phyloP scores from a whole-genome alignment of 2,329 filamentous ascomycete genomes.

The Xylaria sp. region DNA sequence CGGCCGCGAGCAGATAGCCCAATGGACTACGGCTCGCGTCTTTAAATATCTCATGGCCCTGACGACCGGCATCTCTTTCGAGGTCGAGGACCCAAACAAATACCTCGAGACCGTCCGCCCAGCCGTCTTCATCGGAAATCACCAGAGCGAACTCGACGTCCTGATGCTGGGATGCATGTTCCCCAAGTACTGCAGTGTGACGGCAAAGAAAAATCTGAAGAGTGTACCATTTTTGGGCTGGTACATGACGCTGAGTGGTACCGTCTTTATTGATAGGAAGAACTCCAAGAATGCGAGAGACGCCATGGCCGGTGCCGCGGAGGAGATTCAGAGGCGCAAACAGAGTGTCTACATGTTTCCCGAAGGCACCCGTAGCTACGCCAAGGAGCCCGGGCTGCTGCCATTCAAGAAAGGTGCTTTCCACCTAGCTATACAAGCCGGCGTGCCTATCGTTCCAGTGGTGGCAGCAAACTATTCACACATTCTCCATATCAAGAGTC shows the following conservation, averaged over 20 bases:
- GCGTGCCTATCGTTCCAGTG: conserved; percentile 90
- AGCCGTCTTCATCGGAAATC: conserved; percentile 92
- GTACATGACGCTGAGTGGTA: conserved; percentile 91
- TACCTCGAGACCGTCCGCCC: conserved; percentile 75
- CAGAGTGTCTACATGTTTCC: conserved; percentile 89
- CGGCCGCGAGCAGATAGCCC: conserved; percentile 79
- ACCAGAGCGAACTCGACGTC: conserved; percentile 96
- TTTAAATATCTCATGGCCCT: conserved; percentile 84
- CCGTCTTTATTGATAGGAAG: conserved; percentile 93
- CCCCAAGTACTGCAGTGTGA: conserved; percentile 90
- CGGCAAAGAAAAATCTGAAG: conserved; percentile 87
- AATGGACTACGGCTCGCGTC: conserved; percentile 83
- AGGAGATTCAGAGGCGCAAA: conserved; percentile 76
- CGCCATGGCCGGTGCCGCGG: conserved; percentile 85
- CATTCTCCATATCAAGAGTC: conserved; percentile 71
- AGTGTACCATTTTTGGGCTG: conserved; percentile 87
- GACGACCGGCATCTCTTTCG: conserved; percentile 82
- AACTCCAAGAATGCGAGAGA: conserved; percentile 84
- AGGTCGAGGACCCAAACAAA: conserved; percentile 74
- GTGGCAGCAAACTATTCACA: conserved; percentile 84
- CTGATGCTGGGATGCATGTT: conserved; percentile 90
- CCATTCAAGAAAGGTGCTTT: conserved; percentile 99
- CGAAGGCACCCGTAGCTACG: conserved; percentile 93
- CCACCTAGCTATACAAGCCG: conserved; percentile 92
- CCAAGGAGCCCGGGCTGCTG: conserved; percentile 80